Base-by-base conservation (phyloP, 2,329 filamentous ascomycete species). In the Cyphellophora attinorum region DNA sequence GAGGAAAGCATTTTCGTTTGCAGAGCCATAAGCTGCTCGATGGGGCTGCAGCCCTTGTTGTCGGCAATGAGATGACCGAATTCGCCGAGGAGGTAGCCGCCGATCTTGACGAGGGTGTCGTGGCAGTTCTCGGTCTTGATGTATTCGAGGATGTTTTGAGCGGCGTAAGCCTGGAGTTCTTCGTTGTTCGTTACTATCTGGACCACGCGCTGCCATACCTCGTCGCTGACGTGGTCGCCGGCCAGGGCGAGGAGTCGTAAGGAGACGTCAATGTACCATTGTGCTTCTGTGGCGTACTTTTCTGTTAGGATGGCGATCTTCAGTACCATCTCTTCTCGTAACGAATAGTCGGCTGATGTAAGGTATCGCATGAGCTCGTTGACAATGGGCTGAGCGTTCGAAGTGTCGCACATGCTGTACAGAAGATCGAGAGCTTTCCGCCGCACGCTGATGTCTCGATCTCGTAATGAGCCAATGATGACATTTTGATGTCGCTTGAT, bases 101-200 rank as follows among this genome's bases (percentile, higher is more conserved):
- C 93, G 53, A 98, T 98, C 67, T 96, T 98, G 51, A 98, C 85
- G 40, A 98, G 61, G 2, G 89, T 98, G 63, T 98, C 91, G 52
- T 98, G 91, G 57, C 88, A 95, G 57, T 89, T 83, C 41, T 94
- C 85, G 12, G 80, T 78, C 58, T 94, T 94, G 58, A 95, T 72
- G 53, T 96, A 94, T 47, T 89, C 81, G 27, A 98, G 65, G 14
- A 91, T 86, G 50, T 93, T 93, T 54, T 93, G 85, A 4, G 91
- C 86, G 1, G 91, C 91, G 55, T 98, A 98, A 0, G 94, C 81
- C 60, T 98, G 91, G 8, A 98, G 71, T 58, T 96, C 89, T 59
- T 98, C 91, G 58, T 98, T 98, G 67, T 98, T 98, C 35, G 91
- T 96, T 39, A 96, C 88, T 49, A 98, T 96, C 58, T 98, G 91